Evolutionary conservation across 1,139 yeast genomes (phyloP), one percentile per base, ranked within the genome.

Genomic region (Pichia sp.): DNA sequence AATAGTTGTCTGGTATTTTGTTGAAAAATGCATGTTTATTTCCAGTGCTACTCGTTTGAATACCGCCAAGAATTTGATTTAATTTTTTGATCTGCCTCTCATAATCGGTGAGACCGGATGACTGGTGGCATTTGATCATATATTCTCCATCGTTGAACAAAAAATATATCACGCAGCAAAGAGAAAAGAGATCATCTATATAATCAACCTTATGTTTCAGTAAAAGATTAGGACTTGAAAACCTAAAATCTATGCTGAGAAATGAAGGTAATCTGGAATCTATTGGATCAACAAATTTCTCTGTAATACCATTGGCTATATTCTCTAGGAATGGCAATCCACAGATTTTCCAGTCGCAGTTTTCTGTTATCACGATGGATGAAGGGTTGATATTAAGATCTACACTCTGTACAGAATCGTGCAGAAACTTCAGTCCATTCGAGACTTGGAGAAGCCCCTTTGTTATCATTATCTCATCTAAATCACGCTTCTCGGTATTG

Each of bases 261-360:
- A 86, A 89, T 1, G 69, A 58, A 2, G 98, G 96, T 48, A 89
- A 78, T 52, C 93, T 73, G 2, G 92, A 85, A 61, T 88, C 90
- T 60, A 80, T 78, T 51, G 83, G 81, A 69, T 85, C 84, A 51
- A 85, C 72, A 62, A 75, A 84, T 61, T 74, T 84, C 55, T 80
- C 84, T 9, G 74, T 75, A 2, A 66, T 55, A 1, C 64, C 67
- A 29, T 65, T 61, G 33, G 68, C 83, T 53, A 81, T 63, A 55
- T 78, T 79, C 46, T 85, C 85, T 31, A 88, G 69, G 63, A 86
- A 86, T 50, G 80, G 80, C 60, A 87, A 78, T 0, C 98, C 97
- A 8, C 87, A 80, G 2, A 93, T 69, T 69, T 92, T 93, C 98
- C 98, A 95, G 70, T 93, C 99, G 1, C 96, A 95, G 62, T 87